Percentiles rank a stretch among this genome's conserved stretches.
These are phyloP conservation scores for Paramecium octaurelia DNA, from an alignment of 73 alveolate species.

Conservation along the genomic window DNA sequence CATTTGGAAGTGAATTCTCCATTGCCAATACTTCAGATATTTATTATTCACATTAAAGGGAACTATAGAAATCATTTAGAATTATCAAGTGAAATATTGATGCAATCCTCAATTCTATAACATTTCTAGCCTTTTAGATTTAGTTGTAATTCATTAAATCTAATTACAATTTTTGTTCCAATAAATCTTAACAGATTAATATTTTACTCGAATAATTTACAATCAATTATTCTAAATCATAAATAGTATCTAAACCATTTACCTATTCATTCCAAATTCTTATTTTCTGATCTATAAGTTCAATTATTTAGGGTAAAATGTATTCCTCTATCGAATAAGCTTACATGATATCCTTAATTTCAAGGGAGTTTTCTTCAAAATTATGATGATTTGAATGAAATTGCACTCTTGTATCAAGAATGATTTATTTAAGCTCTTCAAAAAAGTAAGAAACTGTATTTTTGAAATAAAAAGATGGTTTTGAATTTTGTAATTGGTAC, in stretches of 20 bases:
- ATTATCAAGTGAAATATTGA: not conserved
- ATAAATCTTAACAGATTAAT: not conserved
- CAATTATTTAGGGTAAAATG: not conserved
- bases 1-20: slow-evolving; percentile 9
- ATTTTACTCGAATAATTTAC: not conserved
- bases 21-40: not conserved
- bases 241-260: not conserved
- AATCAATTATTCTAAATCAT: not conserved
- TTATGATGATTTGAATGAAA: not conserved
- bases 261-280: not conserved
- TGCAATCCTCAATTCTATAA: not conserved
- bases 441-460: not conserved
- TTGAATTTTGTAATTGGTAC: not conserved
- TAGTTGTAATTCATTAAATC: not conserved
- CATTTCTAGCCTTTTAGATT: not conserved
- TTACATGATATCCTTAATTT: not conserved
- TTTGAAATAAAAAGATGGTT: not conserved
- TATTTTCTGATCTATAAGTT: not conserved
- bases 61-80: not conserved
- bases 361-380: not conserved
- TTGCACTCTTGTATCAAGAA: not conserved
- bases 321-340: not conserved
- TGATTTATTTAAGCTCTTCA: not conserved
- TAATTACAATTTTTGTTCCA: not conserved
- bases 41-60: not conserved